Evolutionary conservation across 176 grass and related monocot species (phyloP).

Genomic region (Triticum aestivum): IWGSC_CS_RefSeq_v2.1 NC_057800.1:167654597-167655096

Average conservation of each 20-base stretch:
- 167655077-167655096: constrained; percentile 1
- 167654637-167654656: neutral
- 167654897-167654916: neutral
- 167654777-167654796: neutral
- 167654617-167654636: neutral
- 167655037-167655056: neutral
- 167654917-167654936: neutral
- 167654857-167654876: neutral
- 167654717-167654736: neutral
- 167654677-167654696: neutral
- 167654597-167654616: neutral
- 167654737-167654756: constrained; percentile 1
- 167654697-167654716: neutral
- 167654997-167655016: constrained; percentile 38
- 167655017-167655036: neutral
- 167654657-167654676: neutral
- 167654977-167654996: constrained; percentile 35
- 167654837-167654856: neutral
- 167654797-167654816: neutral
- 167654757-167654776: neutral
- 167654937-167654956: neutral
- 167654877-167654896: neutral
- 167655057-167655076: constrained; percentile 49
- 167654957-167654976: constrained; percentile 21
- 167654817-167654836: neutral